Evolutionary conservation across 2,329 filamentous ascomycete genomes (phyloP).

Genomic region (Paracoccidioides lutzii): DNA sequence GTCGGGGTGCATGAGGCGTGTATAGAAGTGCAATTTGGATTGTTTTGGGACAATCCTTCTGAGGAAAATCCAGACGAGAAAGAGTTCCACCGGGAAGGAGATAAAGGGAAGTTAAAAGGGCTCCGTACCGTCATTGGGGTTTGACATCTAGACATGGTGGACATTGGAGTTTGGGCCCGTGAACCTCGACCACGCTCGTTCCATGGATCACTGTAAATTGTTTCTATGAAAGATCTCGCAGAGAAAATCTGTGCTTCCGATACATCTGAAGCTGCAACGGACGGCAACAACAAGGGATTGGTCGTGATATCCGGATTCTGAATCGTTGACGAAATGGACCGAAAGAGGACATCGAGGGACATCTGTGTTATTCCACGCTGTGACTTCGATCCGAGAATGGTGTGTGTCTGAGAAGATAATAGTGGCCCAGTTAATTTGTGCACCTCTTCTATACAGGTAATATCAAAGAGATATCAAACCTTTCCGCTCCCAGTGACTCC

Average conservation of each 20-base stretch:
- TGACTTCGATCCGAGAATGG: conserved; percentile 74
- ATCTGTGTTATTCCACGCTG: conserved; percentile 88
- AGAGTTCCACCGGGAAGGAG: conserved; percentile 11
- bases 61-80: conserved; percentile 11
- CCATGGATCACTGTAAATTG: conserved; percentile 54
- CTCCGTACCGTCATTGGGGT: conserved; percentile 33
- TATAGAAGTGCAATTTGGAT: conserved; percentile 6
- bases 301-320: conserved; percentile 44
- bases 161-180: conserved; percentile 56
- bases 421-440: neutral
- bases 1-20: conserved; percentile 6
- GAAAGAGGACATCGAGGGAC: conserved; percentile 77
- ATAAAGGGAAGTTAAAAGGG: conserved; percentile 19
- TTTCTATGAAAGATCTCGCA: conserved; percentile 66
- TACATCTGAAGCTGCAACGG: conserved; percentile 61
- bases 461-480: conserved; percentile 37
- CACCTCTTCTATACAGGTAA: neutral
- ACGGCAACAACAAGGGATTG: conserved; percentile 53
- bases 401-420: conserved; percentile 60
- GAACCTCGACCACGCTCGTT: conserved; percentile 48
- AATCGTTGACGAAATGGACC: conserved; percentile 60
- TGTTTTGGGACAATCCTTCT: conserved; percentile 7
- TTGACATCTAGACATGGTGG: conserved; percentile 41
- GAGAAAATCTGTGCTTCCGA: conserved; percentile 68
- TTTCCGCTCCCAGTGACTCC: conserved; percentile 95